Evolutionary conservation across 2,329 filamentous ascomycete species (phyloP), one percentile per base, ranked within the genome.

Genomic region (Neurospora crassa): DNA sequence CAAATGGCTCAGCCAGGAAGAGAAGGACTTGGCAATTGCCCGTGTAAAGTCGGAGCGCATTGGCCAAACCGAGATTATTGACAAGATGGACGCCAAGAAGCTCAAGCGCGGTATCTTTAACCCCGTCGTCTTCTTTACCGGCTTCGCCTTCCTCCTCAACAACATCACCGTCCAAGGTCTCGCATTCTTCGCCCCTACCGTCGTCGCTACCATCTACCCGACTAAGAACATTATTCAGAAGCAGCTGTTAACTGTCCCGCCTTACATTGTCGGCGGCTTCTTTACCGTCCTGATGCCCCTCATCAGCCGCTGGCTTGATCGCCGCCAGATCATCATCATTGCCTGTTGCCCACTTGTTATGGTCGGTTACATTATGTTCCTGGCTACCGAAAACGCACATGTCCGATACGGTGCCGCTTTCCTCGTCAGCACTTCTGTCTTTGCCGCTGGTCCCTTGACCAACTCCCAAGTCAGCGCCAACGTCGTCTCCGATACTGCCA

Each of bases 101-200:
- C 82, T 88, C 0, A 76, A 87, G 53, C 83, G 84, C 5, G 91
- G 90, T 8, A 88, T 92, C 74, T 85, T 88, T 77, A 89, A 85
- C 74, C 91, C 91, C 0, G 84, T 91, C 10, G 79, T 79, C 2
- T 71, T 82, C 3, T 72, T 79, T 0, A 90, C 86, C 0, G 78
- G 87, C 0, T 79, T 88, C 73, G 85, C 90, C 73, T 90, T 91
- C 80, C 79, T 91, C 1, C 83, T 91, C 71, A 83, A 89, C 82
- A 91, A 90, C 79, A 88, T 93, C 77, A 92, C 90, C 0, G 90
- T 92, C 1, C 89, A 92, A 77, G 90, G 90, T 4, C 83, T 92
- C 1, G 88, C 88, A 2, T 92, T 92, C 83, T 93, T 93, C 80
- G 81, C 87, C 0, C 91, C 91, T 0, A 92, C 90, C 0, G 92